phyloP scores from a whole-genome alignment of 257 asterid species.

The Petunia axillaris region DNA sequence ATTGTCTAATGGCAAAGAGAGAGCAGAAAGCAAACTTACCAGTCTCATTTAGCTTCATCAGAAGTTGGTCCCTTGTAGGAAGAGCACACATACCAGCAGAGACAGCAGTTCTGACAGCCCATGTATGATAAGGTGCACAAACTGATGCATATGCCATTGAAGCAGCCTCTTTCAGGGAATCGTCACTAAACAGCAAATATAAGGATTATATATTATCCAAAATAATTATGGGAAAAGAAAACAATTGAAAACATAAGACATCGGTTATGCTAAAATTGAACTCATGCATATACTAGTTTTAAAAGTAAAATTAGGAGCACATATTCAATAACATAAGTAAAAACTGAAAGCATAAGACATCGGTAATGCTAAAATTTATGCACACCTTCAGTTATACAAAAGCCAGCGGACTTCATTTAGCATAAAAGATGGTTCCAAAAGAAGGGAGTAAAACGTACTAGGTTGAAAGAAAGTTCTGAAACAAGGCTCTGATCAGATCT shows the following conservation, averaged over 20 bases:
- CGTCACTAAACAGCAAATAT: slow-evolving; percentile 45
- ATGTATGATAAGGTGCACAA: slow-evolving; percentile 90
- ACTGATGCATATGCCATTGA: slow-evolving; percentile 77
- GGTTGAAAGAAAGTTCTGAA: slow-evolving; percentile 77
- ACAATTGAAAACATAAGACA: too few relatives aligned
- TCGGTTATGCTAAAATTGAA: not conserved
- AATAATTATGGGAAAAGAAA: not conserved
- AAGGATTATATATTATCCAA: not conserved
- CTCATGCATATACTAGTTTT: not conserved
- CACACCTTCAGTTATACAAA: not conserved
- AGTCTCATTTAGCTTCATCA: slow-evolving; percentile 74
- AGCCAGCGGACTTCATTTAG: not conserved
- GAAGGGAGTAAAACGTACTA: slow-evolving; percentile 37
- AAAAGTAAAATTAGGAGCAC: not conserved
- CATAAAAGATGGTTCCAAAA: not conserved
- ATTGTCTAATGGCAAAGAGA: not conserved
- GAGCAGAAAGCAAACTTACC: slow-evolving; percentile 47
- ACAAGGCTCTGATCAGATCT: slow-evolving; percentile 82
- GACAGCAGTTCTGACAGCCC: slow-evolving; percentile 95
- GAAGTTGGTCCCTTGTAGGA: slow-evolving; percentile 88
- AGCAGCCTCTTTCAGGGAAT: slow-evolving; percentile 78
- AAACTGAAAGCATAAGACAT: not conserved
- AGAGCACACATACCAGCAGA: slow-evolving; percentile 97
- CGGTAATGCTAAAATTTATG: not conserved
- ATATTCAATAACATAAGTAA: not conserved